phyloP scores from a whole-genome alignment of 768 basidiomycete species.

The Tricholoma sp. region DNA sequence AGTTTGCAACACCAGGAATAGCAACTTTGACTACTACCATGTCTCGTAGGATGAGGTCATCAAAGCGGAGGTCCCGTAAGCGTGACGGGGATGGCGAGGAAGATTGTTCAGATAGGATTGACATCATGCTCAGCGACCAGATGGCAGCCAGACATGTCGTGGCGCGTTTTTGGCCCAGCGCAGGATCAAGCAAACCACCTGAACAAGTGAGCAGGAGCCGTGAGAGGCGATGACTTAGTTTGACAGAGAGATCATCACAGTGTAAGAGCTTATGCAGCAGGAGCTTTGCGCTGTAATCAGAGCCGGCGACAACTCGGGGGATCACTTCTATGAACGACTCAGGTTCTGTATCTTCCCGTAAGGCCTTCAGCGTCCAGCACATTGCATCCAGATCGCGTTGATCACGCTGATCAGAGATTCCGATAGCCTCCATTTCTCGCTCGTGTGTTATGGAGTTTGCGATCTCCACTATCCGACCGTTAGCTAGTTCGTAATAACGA shows the following conservation, averaged over 20 bases:
- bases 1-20: constrained; percentile 20
- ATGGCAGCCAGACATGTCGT: constrained; percentile 32
- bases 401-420: constrained; percentile 29
- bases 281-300: constrained; percentile 35
- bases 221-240: constrained; percentile 30
- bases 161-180: constrained; percentile 24
- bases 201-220: constrained; percentile 27
- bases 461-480: constrained; percentile 12
- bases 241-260: constrained; percentile 24
- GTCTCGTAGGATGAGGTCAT: constrained; percentile 27
- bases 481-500: constrained; percentile 14
- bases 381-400: constrained; percentile 34
- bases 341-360: constrained; percentile 29
- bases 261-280: constrained; percentile 27
- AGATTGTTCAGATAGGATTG: constrained; percentile 20
- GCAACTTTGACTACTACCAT: constrained; percentile 17
- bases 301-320: constrained; percentile 28
- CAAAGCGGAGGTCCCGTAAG: constrained; percentile 23
- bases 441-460: constrained; percentile 23
- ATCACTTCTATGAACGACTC: constrained; percentile 32
- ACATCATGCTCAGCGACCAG: constrained; percentile 39
- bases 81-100: constrained; percentile 9
- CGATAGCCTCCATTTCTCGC: constrained; percentile 28
- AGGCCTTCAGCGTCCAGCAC: constrained; percentile 32
- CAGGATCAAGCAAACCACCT: constrained; percentile 18